These are phyloP conservation scores for Colletotrichum godetiae DNA, from an alignment of 2,329 filamentous ascomycete species.

Conservation along the genomic window DNA sequence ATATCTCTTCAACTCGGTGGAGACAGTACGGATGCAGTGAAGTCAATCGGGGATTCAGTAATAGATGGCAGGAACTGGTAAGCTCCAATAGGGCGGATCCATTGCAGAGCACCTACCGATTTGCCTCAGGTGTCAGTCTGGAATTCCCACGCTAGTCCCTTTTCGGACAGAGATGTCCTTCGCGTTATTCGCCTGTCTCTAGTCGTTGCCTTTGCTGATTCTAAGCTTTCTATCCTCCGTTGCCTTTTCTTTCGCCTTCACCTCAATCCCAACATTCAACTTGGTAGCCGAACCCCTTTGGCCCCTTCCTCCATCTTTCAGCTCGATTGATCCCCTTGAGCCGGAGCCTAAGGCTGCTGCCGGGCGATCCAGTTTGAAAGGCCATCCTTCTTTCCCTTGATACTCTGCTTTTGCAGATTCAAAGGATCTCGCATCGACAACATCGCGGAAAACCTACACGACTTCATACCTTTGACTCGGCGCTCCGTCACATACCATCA, in stretches of 20 bases:
- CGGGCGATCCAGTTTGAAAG: neutral
- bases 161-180: neutral
- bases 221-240: slow-evolving; percentile 10
- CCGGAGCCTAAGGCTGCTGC: neutral
- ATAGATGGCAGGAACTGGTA: neutral
- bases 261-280: neutral
- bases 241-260: neutral
- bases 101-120: neutral
- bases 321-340: neutral
- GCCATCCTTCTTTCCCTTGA: neutral
- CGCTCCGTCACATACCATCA: slow-evolving; percentile 42
- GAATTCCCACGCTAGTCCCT: neutral
- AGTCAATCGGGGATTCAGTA: neutral
- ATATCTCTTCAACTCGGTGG: neutral
- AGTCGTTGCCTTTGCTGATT: neutral
- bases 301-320: neutral
- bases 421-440: neutral
- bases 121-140: neutral
- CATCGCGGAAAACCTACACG: neutral
- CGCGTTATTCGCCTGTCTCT: neutral
- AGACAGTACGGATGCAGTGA: neutral
- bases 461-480: neutral
- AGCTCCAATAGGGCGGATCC: neutral
- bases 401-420: neutral
- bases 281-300: neutral